phyloP scores from a whole-genome alignment of 345 rosid genomes.

The Salix exigua region DNA sequence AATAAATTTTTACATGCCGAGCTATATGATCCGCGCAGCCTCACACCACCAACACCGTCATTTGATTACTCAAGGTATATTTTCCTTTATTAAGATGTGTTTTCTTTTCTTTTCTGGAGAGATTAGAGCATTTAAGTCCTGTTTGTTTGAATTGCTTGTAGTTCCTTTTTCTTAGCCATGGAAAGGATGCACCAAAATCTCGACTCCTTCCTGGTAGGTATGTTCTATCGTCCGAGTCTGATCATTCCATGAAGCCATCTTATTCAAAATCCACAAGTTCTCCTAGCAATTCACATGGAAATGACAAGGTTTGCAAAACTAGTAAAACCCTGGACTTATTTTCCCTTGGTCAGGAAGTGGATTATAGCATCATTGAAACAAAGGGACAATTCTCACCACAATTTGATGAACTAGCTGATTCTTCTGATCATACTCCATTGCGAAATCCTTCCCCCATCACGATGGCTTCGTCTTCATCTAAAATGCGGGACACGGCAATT shows the following conservation, averaged over 20 bases:
- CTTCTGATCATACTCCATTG: constrained; percentile 30
- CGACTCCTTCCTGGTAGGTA: constrained; percentile 22
- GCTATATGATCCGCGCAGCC: constrained; percentile 24
- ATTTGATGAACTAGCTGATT: constrained; percentile 23
- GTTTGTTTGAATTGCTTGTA: constrained; percentile 4
- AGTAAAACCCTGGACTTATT: constrained; percentile 17
- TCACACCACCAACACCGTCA: constrained; percentile 47
- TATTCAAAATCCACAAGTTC: constrained; percentile 24
- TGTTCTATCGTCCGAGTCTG: constrained; percentile 35
- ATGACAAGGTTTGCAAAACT: constrained; percentile 24
- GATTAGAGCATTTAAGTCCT: background rate
- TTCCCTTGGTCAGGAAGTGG: constrained; percentile 20
- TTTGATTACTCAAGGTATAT: constrained; percentile 44
- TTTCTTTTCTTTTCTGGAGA: background rate
- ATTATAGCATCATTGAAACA: constrained; percentile 21
- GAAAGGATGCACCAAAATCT: constrained; percentile 38
- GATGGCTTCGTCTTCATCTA: constrained; percentile 33
- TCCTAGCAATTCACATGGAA: constrained; percentile 22
- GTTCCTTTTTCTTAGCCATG: constrained; percentile 28
- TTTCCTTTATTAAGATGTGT: constrained; percentile 5
- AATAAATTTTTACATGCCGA: constrained; percentile 26
- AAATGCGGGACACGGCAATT: constrained; percentile 26
- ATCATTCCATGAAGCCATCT: constrained; percentile 26
- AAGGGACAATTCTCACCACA: constrained; percentile 28
- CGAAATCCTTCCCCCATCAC: constrained; percentile 18